These are phyloP conservation scores for Metschnikowia cerradonensis DNA, from an alignment of 805 yeast genomes.

Conservation along the genomic window DNA sequence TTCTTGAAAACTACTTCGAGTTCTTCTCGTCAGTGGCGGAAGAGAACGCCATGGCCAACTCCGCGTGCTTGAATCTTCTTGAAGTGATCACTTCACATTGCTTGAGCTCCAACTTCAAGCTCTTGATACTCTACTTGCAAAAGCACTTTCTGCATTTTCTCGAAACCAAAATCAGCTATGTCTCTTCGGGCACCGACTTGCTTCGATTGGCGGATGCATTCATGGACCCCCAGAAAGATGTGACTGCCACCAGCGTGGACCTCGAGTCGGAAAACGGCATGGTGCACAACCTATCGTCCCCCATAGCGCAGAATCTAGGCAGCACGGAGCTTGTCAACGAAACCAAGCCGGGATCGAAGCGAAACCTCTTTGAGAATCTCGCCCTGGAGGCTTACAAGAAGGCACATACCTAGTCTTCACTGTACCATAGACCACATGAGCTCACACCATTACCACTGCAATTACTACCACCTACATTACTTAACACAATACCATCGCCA, in stretches of 20 bases:
- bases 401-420: conserved; percentile 4
- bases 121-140: conserved; percentile 29
- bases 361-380: conserved; percentile 1
- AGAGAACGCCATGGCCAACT: conserved; percentile 62
- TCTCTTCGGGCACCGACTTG: conserved; percentile 24
- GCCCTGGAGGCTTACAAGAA: conserved; percentile 5
- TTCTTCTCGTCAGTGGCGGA: conserved; percentile 46
- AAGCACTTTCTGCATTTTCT: conserved; percentile 27
- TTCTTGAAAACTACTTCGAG: conserved; percentile 47
- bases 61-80: conserved; percentile 69
- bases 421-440: conserved; percentile 20
- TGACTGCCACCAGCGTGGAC: conserved; percentile 19
- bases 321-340: conserved; percentile 14
- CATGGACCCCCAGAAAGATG: conserved; percentile 9
- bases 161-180: conserved; percentile 21
- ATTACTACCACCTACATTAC: too few species aligned
- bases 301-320: conserved; percentile 15
- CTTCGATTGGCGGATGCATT: conserved; percentile 6
- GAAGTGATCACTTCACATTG: conserved; percentile 37
- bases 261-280: conserved; percentile 13
- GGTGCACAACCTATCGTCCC: conserved; percentile 25
- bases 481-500: too few species aligned
- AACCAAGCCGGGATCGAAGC: background rate
- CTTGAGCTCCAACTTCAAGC: conserved; percentile 23
- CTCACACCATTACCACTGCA: background rate